Base-by-base conservation (phyloP, 768 basidiomycete species). In the Rickenella mellea region DNA sequence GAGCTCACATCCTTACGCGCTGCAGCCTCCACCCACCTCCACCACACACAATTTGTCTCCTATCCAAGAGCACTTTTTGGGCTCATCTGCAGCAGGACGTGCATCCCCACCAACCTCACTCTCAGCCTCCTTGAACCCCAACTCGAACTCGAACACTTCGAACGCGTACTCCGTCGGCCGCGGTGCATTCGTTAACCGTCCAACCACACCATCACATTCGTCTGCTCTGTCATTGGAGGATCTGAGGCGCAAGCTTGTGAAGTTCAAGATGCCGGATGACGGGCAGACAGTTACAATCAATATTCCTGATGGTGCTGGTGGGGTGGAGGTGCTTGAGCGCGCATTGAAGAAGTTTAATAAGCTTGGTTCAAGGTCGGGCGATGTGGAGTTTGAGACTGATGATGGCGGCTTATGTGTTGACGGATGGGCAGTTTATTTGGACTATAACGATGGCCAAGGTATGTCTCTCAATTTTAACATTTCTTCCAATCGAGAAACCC, bases 291-390 rank as follows among this genome's bases (percentile, higher is more conserved):
- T 74, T 42, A 81, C 83, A 1, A 78, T 98, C 46, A 82, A 93
- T 55, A 80, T 91, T 11, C 75, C 78, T 3, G 78, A 86, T 21
- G 92, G 87, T 54, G 69, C 68, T 1, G 82, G 80, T 21, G 92
- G 91, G 7, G 70, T 84, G 2, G 91, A 98, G 53, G 77, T 97
- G 2, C 70, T 98, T 39, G 85, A 89, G 50, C 80, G 83, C 51
- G 92, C 87, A 1, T 66, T 99, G 48, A 86, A 78, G 57, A 99
- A 99, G 61, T 86, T 94, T 50, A 79, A 79, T 33, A 94, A 91
- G 58, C 57, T 72, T 0, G 46, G 63, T 1, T 74, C 75, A 6
- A 35, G 50, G 2, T 68, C 72, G 39, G 64, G 60, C 24, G 65
- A 65, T 37, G 52, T 67, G 39, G 76, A 75, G 46, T 68, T 74